phyloP scores from a whole-genome alignment of 2,329 filamentous ascomycete species.

The Fusarium sp. region DNA sequence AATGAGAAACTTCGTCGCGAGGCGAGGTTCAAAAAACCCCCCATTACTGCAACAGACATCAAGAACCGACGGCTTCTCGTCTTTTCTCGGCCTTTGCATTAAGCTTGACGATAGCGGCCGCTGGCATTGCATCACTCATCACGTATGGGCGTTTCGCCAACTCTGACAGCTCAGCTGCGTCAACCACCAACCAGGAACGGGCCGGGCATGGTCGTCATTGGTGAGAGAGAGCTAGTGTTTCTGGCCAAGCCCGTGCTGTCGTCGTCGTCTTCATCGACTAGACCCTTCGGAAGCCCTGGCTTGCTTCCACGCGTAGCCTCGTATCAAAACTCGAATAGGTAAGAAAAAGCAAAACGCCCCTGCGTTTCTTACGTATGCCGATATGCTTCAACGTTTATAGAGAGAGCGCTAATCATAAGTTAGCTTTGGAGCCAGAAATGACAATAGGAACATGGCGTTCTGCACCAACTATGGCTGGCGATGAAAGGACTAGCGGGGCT shows the following conservation, averaged over 20 bases:
- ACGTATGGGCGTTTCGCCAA: slow-evolving; percentile 3
- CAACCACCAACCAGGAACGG: slow-evolving; percentile 26
- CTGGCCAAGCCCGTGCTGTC: background rate
- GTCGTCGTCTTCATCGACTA: background rate
- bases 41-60: background rate
- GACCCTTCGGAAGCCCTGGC: background rate
- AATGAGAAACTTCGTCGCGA: background rate
- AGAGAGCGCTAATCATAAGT: background rate
- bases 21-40: background rate
- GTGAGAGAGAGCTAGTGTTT: background rate
- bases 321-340: slow-evolving; percentile 11
- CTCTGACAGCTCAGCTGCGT: slow-evolving; percentile 27
- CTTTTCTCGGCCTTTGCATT: background rate
- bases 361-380: slow-evolving; percentile 2
- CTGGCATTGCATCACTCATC: background rate
- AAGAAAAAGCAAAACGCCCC: slow-evolving; percentile 27
- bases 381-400: slow-evolving; percentile 34
- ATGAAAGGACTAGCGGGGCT: slow-evolving; percentile 21
- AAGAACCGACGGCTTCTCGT: background rate
- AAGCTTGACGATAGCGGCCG: slow-evolving; percentile 3
- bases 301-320: background rate
- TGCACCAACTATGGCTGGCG: slow-evolving; percentile 31
- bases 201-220: slow-evolving; percentile 10
- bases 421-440: slow-evolving; percentile 19
- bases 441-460: slow-evolving; percentile 36